Evolutionary conservation across 129 eudicot species (phyloP).

Genomic region (Tagetes patula): DNA sequence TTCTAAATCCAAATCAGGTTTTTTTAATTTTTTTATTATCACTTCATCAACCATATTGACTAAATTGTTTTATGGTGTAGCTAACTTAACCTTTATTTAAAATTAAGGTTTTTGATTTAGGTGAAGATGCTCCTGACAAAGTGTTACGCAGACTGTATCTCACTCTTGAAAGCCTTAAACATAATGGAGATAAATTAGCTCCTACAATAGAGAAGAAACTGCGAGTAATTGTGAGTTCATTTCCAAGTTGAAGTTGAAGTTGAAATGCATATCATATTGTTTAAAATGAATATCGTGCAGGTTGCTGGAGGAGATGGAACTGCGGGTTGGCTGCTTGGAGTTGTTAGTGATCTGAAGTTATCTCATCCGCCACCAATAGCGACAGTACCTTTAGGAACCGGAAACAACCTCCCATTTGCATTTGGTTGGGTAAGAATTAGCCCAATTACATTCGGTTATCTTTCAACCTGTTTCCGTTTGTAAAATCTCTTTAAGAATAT

Average conservation of each 20-base stretch:
- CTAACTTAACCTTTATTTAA: neutral
- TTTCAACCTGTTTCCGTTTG: too few species aligned
- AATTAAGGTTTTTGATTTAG: slow-evolving; percentile 71
- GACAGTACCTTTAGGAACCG: slow-evolving; percentile 86
- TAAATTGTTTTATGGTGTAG: neutral
- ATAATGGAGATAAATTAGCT: slow-evolving; percentile 52
- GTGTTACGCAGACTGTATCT: slow-evolving; percentile 50
- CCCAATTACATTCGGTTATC: neutral
- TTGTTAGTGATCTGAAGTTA: slow-evolving; percentile 62
- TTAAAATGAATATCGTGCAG: slow-evolving; percentile 32
- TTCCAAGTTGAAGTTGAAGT: neutral
- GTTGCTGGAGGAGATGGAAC: slow-evolving; percentile 99
- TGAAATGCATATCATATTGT: too few species aligned
- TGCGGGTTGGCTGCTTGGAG: slow-evolving; percentile 94
- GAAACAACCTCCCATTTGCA: slow-evolving; percentile 87
- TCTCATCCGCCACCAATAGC: slow-evolving; percentile 79
- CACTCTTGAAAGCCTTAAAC: slow-evolving; percentile 73
- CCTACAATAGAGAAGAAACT: slow-evolving; percentile 51
- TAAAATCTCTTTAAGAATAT: too few species aligned
- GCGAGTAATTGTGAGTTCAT: slow-evolving; percentile 46
- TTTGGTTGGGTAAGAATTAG: slow-evolving; percentile 82
- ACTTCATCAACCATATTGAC: neutral
- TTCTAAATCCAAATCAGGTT: slow-evolving; percentile 73
- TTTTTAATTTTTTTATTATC: too few species aligned
- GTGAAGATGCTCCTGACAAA: slow-evolving; percentile 58